Base-by-base conservation (phyloP, 2,329 filamentous ascomycete genomes). In the Microascus cirrosus region DNA sequence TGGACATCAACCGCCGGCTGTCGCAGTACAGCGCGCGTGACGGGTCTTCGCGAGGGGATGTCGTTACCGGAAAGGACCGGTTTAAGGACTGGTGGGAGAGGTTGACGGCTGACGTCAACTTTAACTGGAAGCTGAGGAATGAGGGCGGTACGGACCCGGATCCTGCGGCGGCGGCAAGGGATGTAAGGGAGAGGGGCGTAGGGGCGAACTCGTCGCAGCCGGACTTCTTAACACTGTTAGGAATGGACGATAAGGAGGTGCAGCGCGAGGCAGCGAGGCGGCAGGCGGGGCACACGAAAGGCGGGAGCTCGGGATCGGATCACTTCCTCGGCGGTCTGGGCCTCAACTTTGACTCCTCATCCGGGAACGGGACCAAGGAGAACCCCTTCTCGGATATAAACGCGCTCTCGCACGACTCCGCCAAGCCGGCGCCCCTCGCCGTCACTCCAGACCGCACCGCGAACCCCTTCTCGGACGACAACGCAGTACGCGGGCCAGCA, bases 1-100 rank as follows among this genome's bases (percentile, higher is more conserved):
- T 81, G 34, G 75, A 81, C 59, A 70, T 81, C 61, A 74, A 82
- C 65, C 71, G 77, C 54, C 77, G 78, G 7, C 79, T 77, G 62
- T 80, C 80, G 10, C 80, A 82, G 62, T 80, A 78, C 60, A 69
- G 74, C 59, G 28, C 28, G 28, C 28, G 28, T 8, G 28, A 32
- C 8, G 28, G 28, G 28, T 32, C 28, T 8, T 32, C 28, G 28
- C 28, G 28, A 69, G 73, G 54, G 32, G 50, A 22, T 36, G 15
- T 25, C 8, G 55, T 64, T 15, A 66, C 70, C 6, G 58, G 65
- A 7, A 74, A 72, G 60, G 74, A 74, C 45, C 70, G 72, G 7
- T 66, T 76, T 22, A 65, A 66, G 56, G 76, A 74, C 59, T 79
- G 74, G 74, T 79, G 73, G 73, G 71, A 71, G 52, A 70, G 73